These are phyloP conservation scores for Alectoria sarmentosa DNA, from an alignment of 495 filamentous ascomycete genomes.

Conservation along the genomic window DNA sequence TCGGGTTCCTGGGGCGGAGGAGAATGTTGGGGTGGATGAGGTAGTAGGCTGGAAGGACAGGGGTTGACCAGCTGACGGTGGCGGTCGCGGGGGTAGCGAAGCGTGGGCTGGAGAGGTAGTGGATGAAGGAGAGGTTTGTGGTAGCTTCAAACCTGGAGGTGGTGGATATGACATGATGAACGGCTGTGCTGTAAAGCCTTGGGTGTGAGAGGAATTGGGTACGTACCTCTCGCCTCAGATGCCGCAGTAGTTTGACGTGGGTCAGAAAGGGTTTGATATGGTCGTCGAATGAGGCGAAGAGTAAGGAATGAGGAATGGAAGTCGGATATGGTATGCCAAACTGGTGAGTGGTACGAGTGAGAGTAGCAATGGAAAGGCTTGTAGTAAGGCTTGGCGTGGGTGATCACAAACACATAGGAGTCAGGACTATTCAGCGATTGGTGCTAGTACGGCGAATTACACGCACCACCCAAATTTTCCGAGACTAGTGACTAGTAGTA, in stretches of 20 bases:
- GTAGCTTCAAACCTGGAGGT: constrained; percentile 72
- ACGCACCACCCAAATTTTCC: too few relatives aligned
- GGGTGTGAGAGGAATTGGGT: constrained; percentile 32
- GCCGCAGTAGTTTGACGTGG: constrained; percentile 31
- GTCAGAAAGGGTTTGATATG: background rate
- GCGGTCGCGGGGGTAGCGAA: constrained; percentile 78
- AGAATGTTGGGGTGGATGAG: constrained; percentile 35
- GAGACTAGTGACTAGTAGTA: too few relatives aligned
- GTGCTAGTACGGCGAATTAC: too few relatives aligned
- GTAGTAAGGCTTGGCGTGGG: background rate
- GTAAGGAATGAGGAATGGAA: background rate
- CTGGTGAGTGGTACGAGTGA: background rate
- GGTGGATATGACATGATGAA: constrained; percentile 96
- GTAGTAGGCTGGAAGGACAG: constrained; percentile 56
- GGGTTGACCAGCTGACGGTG: constrained; percentile 51
- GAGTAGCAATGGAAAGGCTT: background rate
- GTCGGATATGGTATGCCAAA: background rate
- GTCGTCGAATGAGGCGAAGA: background rate
- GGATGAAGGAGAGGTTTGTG: constrained; percentile 28
- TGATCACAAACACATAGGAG: too few relatives aligned
- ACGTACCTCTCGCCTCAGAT: constrained; percentile 56
- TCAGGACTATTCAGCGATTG: background rate
- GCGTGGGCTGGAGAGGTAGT: constrained; percentile 47
- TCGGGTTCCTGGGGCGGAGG: constrained; percentile 35
- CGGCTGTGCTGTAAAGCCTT: constrained; percentile 45